Conservation (phyloP, 768 basidiomycete genomes). For the Suillus subalutaceus region DNA sequence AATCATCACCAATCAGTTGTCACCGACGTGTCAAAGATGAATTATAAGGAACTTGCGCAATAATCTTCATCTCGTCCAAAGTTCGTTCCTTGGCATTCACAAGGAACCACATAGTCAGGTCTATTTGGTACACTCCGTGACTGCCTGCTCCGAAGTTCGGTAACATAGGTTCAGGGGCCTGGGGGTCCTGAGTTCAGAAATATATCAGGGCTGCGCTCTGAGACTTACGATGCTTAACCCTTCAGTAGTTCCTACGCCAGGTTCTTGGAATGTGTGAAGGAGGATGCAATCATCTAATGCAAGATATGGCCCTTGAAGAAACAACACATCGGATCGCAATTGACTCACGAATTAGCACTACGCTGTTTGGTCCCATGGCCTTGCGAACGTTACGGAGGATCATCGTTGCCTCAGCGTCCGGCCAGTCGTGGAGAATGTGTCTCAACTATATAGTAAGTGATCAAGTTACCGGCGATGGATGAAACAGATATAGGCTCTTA, state of each 20-base stretch:
- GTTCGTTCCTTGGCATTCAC: slow-evolving; percentile 48
- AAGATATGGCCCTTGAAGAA: background rate
- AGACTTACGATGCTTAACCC: background rate
- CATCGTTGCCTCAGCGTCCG: slow-evolving; percentile 31
- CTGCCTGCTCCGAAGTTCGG: slow-evolving; percentile 50
- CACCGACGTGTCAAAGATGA: background rate
- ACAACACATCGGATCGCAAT: background rate
- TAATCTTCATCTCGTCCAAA: slow-evolving; percentile 33
- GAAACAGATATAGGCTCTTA: slow-evolving; percentile 4
- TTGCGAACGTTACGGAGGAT: slow-evolving; percentile 34
- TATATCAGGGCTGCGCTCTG: background rate
- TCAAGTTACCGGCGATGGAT: background rate
- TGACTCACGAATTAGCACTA: slow-evolving; percentile 36
- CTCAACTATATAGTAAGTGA: slow-evolving; percentile 21
- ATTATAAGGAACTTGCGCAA: background rate
- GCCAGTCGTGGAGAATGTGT: slow-evolving; percentile 41
- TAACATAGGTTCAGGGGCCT: slow-evolving; percentile 48
- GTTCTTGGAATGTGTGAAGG: slow-evolving; percentile 16
- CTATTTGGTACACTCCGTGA: slow-evolving; percentile 44
- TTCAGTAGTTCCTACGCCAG: background rate
- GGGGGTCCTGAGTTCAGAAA: slow-evolving; percentile 12
- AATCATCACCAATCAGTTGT: background rate
- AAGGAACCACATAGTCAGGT: slow-evolving; percentile 49
- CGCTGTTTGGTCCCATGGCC: slow-evolving; percentile 32
- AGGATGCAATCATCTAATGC: slow-evolving; percentile 26